A percentile compares a stretch with the other conserved stretches of the same genome.
Evolutionary conservation across 2,329 filamentous ascomycete species (phyloP).

Genomic region (Colletotrichum shisoi): DNA sequence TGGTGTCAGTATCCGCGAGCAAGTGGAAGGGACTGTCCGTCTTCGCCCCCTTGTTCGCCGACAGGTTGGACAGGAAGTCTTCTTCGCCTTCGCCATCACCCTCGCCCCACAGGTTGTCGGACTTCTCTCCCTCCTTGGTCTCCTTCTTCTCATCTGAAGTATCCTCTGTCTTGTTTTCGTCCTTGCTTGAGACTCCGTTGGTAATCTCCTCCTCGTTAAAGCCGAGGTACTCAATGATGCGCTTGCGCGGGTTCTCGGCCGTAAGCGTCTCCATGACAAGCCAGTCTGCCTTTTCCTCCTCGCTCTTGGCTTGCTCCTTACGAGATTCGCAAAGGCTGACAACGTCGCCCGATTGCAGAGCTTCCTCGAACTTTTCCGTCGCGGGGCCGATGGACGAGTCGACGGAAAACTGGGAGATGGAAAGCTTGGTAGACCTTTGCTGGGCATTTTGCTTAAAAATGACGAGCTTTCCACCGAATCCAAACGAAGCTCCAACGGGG

Average conservation of each 20-base stretch:
- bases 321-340: conserved; percentile 80
- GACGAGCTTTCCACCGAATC: conserved; percentile 92
- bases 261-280: conserved; percentile 89
- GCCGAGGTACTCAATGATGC: conserved; percentile 89
- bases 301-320: conserved; percentile 75
- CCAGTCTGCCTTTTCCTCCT: conserved; percentile 97
- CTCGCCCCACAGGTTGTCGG: conserved; percentile 81
- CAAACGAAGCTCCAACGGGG: conserved; percentile 87
- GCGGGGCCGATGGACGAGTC: conserved; percentile 85
- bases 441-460: conserved; percentile 69
- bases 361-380: conserved; percentile 85
- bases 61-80: conserved; percentile 84
- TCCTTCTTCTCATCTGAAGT: conserved; percentile 46
- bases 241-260: conserved; percentile 82
- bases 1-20: conserved; percentile 81
- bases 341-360: conserved; percentile 80
- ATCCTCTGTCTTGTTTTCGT: conserved; percentile 46
- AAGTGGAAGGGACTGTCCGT: conserved; percentile 95
- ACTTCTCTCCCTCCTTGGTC: conserved; percentile 54
- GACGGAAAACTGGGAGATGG: conserved; percentile 86
- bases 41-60: conserved; percentile 88
- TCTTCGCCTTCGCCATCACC: conserved; percentile 68
- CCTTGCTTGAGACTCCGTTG: conserved; percentile 57
- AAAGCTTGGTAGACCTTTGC: conserved; percentile 75
- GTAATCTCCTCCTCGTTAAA: conserved; percentile 70